These are phyloP conservation scores for Daldinia grandis DNA, from an alignment of 495 filamentous ascomycete species.

Conservation along the genomic window DNA sequence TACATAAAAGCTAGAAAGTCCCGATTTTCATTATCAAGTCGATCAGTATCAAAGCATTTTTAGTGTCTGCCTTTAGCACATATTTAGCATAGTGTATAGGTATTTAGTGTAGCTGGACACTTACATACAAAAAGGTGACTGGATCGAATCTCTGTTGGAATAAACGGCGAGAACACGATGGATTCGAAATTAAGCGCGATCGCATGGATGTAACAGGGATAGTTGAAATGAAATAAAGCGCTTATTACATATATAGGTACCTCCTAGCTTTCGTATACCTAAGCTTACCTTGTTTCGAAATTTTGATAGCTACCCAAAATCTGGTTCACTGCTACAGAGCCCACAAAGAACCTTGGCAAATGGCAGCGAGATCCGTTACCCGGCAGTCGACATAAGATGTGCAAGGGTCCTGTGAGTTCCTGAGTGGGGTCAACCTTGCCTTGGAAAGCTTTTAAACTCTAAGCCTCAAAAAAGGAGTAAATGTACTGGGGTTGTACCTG, in stretches of 20 bases:
- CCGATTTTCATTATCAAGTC: slow-evolving; percentile 36
- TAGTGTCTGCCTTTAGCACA: slow-evolving; percentile 4
- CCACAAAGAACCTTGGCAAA: slow-evolving; percentile 24
- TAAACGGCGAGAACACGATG: background rate
- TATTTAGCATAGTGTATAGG: background rate
- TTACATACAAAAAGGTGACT: background rate
- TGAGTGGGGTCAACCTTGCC: slow-evolving; percentile 8
- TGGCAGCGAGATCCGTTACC: slow-evolving; percentile 39
- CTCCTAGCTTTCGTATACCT: background rate
- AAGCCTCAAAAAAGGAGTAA: slow-evolving; percentile 19
- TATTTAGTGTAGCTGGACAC: background rate
- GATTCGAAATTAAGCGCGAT: background rate
- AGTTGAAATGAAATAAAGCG: background rate
- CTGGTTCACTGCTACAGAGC: slow-evolving; percentile 24
- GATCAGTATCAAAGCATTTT: slow-evolving; percentile 37
- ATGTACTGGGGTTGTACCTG: slow-evolving; percentile 18
- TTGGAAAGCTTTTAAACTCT: slow-evolving; percentile 7
- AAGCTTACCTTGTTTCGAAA: background rate
- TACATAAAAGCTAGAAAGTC: slow-evolving; percentile 9
- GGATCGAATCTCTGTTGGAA: background rate
- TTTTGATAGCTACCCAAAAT: slow-evolving; percentile 13
- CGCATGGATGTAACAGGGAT: background rate
- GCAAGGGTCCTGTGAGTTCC: slow-evolving; percentile 14
- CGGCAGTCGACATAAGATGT: slow-evolving; percentile 34
- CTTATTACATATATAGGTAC: background rate